A percentile compares a stretch with the other conserved stretches of the same genome.
phyloP scores from a whole-genome alignment of 148 eudicot genomes.

The Amaranthus cruentus region DNA sequence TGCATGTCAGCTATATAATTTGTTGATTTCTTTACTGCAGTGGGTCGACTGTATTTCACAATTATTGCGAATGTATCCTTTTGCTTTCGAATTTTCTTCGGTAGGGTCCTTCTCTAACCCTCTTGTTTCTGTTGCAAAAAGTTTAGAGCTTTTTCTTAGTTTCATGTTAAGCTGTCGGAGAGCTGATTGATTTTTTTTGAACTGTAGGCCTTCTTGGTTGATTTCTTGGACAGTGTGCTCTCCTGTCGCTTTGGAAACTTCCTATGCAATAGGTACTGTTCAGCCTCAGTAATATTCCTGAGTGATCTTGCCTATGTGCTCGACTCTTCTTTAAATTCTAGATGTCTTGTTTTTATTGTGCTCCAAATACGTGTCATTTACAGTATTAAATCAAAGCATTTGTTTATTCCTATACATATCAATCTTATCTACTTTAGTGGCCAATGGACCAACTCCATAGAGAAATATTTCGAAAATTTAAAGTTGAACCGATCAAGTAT shows the following conservation, averaged over 20 bases:
- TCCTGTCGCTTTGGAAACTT: slow-evolving; percentile 97
- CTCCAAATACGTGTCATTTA: background rate
- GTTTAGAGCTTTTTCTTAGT: background rate
- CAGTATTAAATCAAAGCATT: too few species aligned
- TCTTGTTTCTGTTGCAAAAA: background rate
- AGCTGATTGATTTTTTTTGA: slow-evolving; percentile 1
- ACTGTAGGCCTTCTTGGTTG: slow-evolving; percentile 76
- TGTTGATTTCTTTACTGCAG: slow-evolving; percentile 37
- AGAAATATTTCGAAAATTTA: too few species aligned
- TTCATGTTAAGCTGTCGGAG: background rate
- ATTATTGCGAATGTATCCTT: slow-evolving; percentile 88
- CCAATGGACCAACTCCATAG: too few species aligned
- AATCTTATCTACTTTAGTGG: too few species aligned
- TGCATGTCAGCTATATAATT: background rate
- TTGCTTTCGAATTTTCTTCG: slow-evolving; percentile 90
- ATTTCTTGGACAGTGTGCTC: slow-evolving; percentile 75
- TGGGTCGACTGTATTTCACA: slow-evolving; percentile 99
- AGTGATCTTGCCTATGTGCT: slow-evolving; percentile 1
- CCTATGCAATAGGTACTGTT: slow-evolving; percentile 82
- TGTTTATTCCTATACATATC: too few species aligned
- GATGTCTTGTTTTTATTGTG: background rate
- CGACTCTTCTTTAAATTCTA: background rate
- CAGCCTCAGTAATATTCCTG: background rate
- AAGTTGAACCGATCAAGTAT: too few species aligned
- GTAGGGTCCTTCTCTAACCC: slow-evolving; percentile 39